Evolutionary conservation across 1,284 basidiomycete species (phyloP), one percentile per base, ranked within the genome.

Genomic region (Tylopilus sp.): DNA sequence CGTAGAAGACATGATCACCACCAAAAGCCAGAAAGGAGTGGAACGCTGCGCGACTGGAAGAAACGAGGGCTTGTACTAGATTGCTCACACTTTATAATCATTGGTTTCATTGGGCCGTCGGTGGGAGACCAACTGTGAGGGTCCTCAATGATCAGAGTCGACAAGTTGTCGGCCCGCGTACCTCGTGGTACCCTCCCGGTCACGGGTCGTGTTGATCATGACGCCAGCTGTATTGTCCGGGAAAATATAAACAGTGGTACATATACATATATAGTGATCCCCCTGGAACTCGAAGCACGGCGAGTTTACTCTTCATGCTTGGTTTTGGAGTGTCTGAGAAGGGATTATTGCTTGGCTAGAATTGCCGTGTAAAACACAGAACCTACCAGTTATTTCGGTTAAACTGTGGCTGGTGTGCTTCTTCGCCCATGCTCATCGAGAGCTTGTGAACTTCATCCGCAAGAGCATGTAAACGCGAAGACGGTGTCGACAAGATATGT

Each of bases 401-500:
- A 9, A 53, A 7, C 10, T 49, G 12, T 36, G 55, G 58, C 33
- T 54, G 62, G 13, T 26, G 18, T 24, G 16, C 49, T 53, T 72
- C 69, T 53, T 57, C 53, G 18, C 54, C 62, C 32, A 72, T 57
- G 26, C 26, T 60, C 60, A 73, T 71, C 15, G 77, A 78, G 32
- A 77, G 63, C 24, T 71, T 67, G 10, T 55, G 41, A 32, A 82
- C 68, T 63, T 90, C 86, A 55, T 83, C 79, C 15, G 82, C 78
- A 54, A 90, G 70, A 16, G 75, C 75, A 44, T 77, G 75, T 47
- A 89, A 68, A 62, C 68, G 64, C 19, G 72, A 63, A 33, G 70
- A 41, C 1, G 84, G 76, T 1, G 74, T 76, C 1, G 76, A 72
- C 38, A 80, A 54, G 4, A 85, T 66, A 60, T 84, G 80, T 3